Evolutionary conservation across 2,329 filamentous ascomycete genomes (phyloP).

Genomic region (Triangularia verruculosa): DNA sequence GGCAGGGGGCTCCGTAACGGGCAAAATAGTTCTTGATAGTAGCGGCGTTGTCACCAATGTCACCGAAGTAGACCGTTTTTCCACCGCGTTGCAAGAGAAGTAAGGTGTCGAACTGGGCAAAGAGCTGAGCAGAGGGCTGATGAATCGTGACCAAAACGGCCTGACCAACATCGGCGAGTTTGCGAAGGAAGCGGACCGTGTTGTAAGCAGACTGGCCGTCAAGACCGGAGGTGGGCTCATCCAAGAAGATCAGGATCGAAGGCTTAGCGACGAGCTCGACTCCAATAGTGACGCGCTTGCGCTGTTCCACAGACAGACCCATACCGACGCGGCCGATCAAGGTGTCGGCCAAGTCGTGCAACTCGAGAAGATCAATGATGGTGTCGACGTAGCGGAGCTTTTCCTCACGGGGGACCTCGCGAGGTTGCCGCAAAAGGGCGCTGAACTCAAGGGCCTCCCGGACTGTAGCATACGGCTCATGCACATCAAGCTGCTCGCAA

Average conservation of each 20-base stretch:
- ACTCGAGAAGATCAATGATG: constrained; percentile 63
- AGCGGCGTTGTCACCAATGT: constrained; percentile 49
- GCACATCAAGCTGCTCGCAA: constrained; percentile 78
- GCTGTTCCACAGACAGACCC: constrained; percentile 51
- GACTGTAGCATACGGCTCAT: constrained; percentile 69
- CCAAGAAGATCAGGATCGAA: constrained; percentile 57
- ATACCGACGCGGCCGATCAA: constrained; percentile 50
- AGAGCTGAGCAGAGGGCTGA: constrained; percentile 65
- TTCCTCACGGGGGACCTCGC: constrained; percentile 59
- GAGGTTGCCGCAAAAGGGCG: constrained; percentile 69
- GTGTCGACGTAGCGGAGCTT: constrained; percentile 76
- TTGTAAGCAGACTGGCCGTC: constrained; percentile 68
- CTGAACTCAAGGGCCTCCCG: constrained; percentile 74
- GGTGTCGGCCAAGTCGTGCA: constrained; percentile 47
- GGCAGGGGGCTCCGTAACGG: constrained; percentile 61
- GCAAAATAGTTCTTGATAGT: constrained; percentile 64
- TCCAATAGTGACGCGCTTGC: constrained; percentile 57
- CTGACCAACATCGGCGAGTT: constrained; percentile 63
- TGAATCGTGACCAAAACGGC: constrained; percentile 69
- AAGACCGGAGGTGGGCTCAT: constrained; percentile 62
- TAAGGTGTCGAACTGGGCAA: constrained; percentile 64
- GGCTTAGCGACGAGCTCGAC: constrained; percentile 62
- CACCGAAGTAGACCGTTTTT: constrained; percentile 65
- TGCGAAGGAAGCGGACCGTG: constrained; percentile 62
- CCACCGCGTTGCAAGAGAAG: constrained; percentile 64